A percentile compares a stretch with the other conserved stretches of the same genome.
phyloP scores from a whole-genome alignment of 805 yeast species.

The Saturnispora serradocipensis region DNA sequence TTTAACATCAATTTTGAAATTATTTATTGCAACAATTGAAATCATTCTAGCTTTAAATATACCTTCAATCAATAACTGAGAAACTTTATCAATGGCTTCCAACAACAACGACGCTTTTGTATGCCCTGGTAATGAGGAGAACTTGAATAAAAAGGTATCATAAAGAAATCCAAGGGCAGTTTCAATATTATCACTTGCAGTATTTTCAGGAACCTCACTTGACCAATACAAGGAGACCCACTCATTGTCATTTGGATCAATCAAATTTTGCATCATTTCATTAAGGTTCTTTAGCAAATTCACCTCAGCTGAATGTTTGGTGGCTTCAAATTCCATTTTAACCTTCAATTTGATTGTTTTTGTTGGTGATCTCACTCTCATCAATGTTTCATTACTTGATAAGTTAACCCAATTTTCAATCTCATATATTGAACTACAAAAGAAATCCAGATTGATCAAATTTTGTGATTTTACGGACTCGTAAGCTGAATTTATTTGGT shows the following conservation, averaged over 20 bases:
- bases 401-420: constrained; percentile 38
- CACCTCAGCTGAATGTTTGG: constrained; percentile 60
- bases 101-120: constrained; percentile 74
- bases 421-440: constrained; percentile 64
- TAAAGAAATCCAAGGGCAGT: constrained; percentile 49
- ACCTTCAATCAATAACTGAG: constrained; percentile 56
- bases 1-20: constrained; percentile 72
- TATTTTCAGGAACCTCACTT: not conserved
- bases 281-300: constrained; percentile 77
- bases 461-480: constrained; percentile 90
- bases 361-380: constrained; percentile 23
- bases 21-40: constrained; percentile 52
- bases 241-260: constrained; percentile 79
- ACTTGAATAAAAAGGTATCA: constrained; percentile 76
- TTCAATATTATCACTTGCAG: constrained; percentile 4
- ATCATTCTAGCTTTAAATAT: constrained; percentile 48
- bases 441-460: constrained; percentile 79
- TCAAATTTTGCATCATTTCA: constrained; percentile 62
- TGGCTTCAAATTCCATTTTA: constrained; percentile 41
- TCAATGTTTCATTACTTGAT: constrained; percentile 29
- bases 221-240: constrained; percentile 50
- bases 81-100: constrained; percentile 78
- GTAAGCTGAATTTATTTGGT: constrained; percentile 57
- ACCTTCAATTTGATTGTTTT: constrained; percentile 29
- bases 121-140: constrained; percentile 70